A percentile compares a stretch with the other conserved stretches of the same genome.
Evolutionary conservation across 768 basidiomycete genomes (phyloP).

Genomic region (Lactarius akahatsu): DNA sequence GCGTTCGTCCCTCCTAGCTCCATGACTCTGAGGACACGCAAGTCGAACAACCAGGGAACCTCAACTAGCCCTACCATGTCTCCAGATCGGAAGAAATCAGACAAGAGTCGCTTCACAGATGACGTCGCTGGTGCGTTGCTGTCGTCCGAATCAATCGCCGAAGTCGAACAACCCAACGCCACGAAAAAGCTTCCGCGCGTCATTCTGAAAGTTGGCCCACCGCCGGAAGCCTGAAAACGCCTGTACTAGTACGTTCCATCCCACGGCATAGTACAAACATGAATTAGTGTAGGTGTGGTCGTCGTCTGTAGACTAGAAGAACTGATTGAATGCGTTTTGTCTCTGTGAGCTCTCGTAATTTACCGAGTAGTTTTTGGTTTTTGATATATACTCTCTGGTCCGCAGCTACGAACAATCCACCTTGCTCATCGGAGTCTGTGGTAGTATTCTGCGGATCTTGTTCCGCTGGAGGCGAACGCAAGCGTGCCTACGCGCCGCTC

Average conservation of each 20-base stretch:
- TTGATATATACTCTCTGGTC: too few species aligned
- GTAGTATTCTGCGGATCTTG: background rate
- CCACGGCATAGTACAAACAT: background rate
- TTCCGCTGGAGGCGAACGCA: too few species aligned
- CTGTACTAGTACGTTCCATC: background rate
- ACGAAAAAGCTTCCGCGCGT: slow-evolving; percentile 29
- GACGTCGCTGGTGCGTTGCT: background rate
- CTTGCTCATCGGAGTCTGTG: too few species aligned
- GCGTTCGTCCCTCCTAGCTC: slow-evolving; percentile 21
- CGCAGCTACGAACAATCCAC: too few species aligned
- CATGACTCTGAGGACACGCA: slow-evolving; percentile 25
- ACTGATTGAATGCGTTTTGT: background rate
- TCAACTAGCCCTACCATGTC: slow-evolving; percentile 5
- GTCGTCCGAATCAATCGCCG: slow-evolving; percentile 14
- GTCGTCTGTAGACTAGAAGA: background rate
- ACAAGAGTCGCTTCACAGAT: background rate
- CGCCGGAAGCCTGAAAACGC: slow-evolving; percentile 14
- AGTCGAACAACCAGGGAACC: slow-evolving; percentile 1
- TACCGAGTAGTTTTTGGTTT: too few species aligned
- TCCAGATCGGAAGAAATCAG: slow-evolving; percentile 11
- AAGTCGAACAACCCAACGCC: background rate
- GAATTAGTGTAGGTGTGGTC: background rate
- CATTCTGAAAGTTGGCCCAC: slow-evolving; percentile 27
- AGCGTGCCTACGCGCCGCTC: too few species aligned
- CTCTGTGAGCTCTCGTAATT: background rate